Base-by-base conservation (phyloP, 2,329 filamentous ascomycete species). In the Fusarium marasasianum region DNA sequence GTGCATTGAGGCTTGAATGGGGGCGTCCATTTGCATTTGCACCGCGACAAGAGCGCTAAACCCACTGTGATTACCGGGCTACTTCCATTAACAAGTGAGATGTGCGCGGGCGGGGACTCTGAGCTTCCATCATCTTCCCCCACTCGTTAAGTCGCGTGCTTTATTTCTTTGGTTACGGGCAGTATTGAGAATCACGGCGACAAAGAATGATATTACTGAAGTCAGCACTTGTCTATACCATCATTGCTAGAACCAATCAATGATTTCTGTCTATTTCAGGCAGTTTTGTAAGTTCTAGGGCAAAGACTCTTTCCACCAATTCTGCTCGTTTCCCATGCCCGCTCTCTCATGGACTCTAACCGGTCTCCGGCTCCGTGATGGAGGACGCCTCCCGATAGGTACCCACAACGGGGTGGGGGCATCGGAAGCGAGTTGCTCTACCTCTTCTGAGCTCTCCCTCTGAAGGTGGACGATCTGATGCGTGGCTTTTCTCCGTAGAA, bases 361-460 rank as follows among this genome's bases (percentile, higher is more conserved):
- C 68, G 73, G 76, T 62, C 51, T 57, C 60, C 62, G 71, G 72
- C 67, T 75, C 76, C 76, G 71, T 78, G 54, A 62, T 71, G 26
- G 48, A 77, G 64, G 76, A 71, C 76, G 64, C 58, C 68, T 73
- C 76, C 76, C 76, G 76, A 78, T 78, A 78, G 76, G 72, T 56
- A 78, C 66, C 76, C 76, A 76, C 76, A 59, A 62, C 76, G 69
- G 68, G 43, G 76, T 75, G 76, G 76, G 70, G 70, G 51, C 72
- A n/a, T 69, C 73, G 73, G 73, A 67, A 73, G 69, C 60, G 72
- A 68, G 33, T 24, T 43, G 20, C 54, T 66, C 50, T 53, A 74
- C 58, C n/a, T 72, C 57, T 50, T 35, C 17, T 44, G 38, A 26
- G 24, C 38, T 63, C 43, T 41, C 33, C 22, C 14, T 41, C 51